phyloP scores from a whole-genome alignment of 352 stramenopile species.

The Peronospora farinosa region DNA sequence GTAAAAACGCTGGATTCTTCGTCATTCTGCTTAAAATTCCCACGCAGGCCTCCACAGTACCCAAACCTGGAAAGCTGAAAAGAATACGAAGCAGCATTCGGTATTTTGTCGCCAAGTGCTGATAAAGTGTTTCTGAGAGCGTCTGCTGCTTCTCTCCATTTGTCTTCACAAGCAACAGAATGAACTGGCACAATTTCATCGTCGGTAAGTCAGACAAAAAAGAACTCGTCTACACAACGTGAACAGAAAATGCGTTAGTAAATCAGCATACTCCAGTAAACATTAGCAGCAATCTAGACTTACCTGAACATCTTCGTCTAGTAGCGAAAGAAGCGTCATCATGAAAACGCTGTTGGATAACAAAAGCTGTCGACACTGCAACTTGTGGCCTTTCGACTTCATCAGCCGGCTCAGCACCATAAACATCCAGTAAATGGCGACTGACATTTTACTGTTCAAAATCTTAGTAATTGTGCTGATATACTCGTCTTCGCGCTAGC shows the following conservation, averaged over 20 bases:
- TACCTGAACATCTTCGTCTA: constrained; percentile 67
- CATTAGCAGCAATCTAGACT: not conserved
- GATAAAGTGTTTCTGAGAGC: constrained; percentile 56
- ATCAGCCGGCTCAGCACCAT: constrained; percentile 59
- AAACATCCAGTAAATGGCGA: constrained; percentile 73
- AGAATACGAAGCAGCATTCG: constrained; percentile 74
- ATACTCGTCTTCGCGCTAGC: constrained; percentile 68
- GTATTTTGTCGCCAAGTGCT: constrained; percentile 64
- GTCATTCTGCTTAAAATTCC: constrained; percentile 73
- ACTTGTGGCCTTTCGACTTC: constrained; percentile 54
- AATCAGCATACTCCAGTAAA: not conserved
- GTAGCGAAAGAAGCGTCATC: constrained; percentile 54
- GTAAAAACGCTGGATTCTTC: constrained; percentile 51
- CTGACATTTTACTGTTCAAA: constrained; percentile 40
- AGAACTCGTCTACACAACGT: constrained; percentile 34
- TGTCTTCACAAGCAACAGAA: constrained; percentile 56
- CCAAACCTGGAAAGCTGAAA: constrained; percentile 64
- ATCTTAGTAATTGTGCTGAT: constrained; percentile 60
- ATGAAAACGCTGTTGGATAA: constrained; percentile 60
- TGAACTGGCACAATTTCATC: constrained; percentile 76
- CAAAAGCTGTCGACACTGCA: constrained; percentile 52
- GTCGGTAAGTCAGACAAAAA: constrained; percentile 66
- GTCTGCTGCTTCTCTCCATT: constrained; percentile 60
- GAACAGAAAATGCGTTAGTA: constrained; percentile 10
- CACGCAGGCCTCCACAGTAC: constrained; percentile 66